Evolutionary conservation across 2,329 filamentous ascomycete genomes (phyloP), one percentile per base, ranked within the genome.

Genomic region (Tolypocladium inflatum): DNA sequence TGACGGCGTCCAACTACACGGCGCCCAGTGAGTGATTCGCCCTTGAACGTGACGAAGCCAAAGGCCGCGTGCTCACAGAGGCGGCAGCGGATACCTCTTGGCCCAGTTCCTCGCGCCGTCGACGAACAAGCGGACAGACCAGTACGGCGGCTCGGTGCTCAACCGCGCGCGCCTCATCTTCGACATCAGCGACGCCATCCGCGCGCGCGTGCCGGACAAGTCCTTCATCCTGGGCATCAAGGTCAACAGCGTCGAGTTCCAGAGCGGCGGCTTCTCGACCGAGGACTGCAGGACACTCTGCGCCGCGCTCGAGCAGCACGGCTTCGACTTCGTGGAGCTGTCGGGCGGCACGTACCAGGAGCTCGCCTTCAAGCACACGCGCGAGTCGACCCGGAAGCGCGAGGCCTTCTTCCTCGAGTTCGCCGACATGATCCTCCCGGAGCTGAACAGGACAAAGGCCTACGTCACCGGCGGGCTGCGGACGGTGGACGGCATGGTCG

Each of bases 321-420:
- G 64, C 13, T 80, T 85, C 50, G 78, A 84, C 65, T 83, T 84
- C 61, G 78, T 87, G 2, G 84, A 87, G 70, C 72, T 86, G 0
- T 79, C 74, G 0, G 83, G 84, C 15, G 84, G 84, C 9, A 86
- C 82, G 0, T 85, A 84, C 63, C 78, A 86, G 68, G 68, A 72
- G 21, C 65, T 80, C 0, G 80, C 75, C 0, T 82, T 84, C 61
- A 63, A 63, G 2, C 79, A 83, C 65, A 74, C 77, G 68, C 72
- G 76, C 54, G 82, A 85, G 50, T 78, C 74, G 19, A 84, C 80
- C 6, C 75, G 73, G 68, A 78, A 79, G 69, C 73, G 81, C 5
- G 82, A 84, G 64, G 76, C 80, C 1, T 85, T 83, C 74, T 86
- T 85, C 74, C 65, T 86, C 51, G 80, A 84, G 0, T 85, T 85